A percentile compares a stretch with the other conserved stretches of the same genome.
Evolutionary conservation across 2,329 filamentous ascomycete species (phyloP).

Genomic region (Phialophora chinensis): DNA sequence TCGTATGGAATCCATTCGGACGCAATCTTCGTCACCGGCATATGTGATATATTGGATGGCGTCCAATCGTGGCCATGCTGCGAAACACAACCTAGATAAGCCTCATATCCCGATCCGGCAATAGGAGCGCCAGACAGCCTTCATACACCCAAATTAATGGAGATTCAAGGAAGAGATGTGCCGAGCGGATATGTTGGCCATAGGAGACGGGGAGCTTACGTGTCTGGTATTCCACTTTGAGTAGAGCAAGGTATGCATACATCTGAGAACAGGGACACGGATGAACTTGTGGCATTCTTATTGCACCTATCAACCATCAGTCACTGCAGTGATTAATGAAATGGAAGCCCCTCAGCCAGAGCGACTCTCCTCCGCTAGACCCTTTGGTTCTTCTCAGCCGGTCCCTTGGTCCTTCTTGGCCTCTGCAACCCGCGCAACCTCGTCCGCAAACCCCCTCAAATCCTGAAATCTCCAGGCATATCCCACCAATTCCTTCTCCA

Average conservation of each 20-base stretch:
- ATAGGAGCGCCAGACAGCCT: neutral
- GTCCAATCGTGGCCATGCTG: neutral
- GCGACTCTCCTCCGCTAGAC: no score
- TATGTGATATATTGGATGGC: neutral
- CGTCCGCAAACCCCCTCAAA: constrained; percentile 34
- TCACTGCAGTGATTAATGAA: neutral
- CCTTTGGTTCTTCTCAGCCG: no score
- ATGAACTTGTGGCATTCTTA: neutral
- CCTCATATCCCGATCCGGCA: neutral
- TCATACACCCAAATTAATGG: neutral
- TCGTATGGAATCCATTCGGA: neutral
- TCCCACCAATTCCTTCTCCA: constrained; percentile 38
- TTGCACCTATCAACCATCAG: neutral
- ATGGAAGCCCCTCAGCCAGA: neutral
- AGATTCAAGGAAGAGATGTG: neutral
- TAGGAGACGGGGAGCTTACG: neutral
- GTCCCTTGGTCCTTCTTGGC: neutral
- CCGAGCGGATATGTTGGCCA: neutral
- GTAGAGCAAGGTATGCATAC: neutral
- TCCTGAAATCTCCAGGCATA: constrained; percentile 37
- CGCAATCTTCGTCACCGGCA: neutral
- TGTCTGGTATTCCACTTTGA: neutral
- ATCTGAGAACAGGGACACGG: neutral
- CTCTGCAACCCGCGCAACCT: constrained; percentile 20
- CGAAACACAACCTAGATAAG: neutral